Conservation (phyloP, 2,329 filamentous ascomycete genomes). For the Emergomyces africanus region DNA sequence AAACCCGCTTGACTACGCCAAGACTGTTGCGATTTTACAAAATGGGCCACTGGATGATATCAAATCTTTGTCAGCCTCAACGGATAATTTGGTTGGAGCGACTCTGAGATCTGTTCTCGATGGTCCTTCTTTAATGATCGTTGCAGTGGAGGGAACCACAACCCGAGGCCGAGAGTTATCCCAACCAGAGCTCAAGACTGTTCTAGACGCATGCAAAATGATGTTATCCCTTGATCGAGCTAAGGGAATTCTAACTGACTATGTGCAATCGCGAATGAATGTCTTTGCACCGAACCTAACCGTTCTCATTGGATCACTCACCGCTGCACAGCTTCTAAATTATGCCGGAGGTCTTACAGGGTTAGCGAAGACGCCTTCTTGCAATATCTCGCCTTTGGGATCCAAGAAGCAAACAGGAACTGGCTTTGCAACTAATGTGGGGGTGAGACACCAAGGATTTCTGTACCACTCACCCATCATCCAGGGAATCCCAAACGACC, state of each 20-base stretch:
- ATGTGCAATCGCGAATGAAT: constrained; percentile 94
- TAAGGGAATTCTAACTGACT: constrained; percentile 77
- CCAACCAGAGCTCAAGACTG: constrained; percentile 58
- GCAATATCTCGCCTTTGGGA: constrained; percentile 82
- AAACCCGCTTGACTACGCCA: constrained; percentile 88
- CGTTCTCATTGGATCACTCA: constrained; percentile 77
- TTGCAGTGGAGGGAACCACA: constrained; percentile 86
- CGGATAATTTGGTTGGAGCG: constrained; percentile 63
- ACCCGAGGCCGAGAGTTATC: constrained; percentile 70
- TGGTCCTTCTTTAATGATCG: constrained; percentile 85
- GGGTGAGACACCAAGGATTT: constrained; percentile 81
- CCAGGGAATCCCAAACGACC: constrained; percentile 66
- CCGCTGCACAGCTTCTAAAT: constrained; percentile 92
- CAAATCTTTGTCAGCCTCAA: constrained; percentile 61
- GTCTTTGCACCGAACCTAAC: constrained; percentile 92
- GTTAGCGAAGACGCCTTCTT: constrained; percentile 82
- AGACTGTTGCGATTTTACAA: constrained; percentile 82
- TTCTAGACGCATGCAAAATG: constrained; percentile 73
- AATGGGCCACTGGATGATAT: constrained; percentile 88
- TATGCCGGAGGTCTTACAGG: constrained; percentile 79
- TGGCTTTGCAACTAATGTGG: constrained; percentile 85
- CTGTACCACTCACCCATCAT: constrained; percentile 89
- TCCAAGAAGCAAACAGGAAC: constrained; percentile 72
- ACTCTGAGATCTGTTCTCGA: constrained; percentile 72
- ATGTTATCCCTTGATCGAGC: constrained; percentile 76